Evolutionary conservation across 73 alveolate species (phyloP).

Genomic region (Stentor roeselii): DNA sequence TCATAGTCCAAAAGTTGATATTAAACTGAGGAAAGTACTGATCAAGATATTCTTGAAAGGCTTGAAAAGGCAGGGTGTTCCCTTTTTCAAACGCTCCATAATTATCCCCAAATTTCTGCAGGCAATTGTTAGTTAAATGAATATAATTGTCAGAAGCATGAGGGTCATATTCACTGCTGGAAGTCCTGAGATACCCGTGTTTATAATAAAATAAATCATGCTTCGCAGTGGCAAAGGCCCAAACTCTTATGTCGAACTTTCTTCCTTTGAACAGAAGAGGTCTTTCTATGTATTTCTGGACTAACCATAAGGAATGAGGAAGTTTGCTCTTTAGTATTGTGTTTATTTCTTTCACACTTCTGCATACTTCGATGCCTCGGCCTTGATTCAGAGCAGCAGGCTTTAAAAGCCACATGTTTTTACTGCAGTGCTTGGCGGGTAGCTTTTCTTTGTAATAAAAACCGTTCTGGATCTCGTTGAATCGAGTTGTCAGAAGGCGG

Average conservation of each 20-base stretch:
- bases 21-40: conserved; percentile 59
- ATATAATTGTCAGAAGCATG: conserved; percentile 65
- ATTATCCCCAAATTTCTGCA: conserved; percentile 72
- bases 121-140: conserved; percentile 87
- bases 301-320: conserved; percentile 58
- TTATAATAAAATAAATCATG: conserved; percentile 61
- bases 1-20: conserved; percentile 68
- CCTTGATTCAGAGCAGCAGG: conserved; percentile 91
- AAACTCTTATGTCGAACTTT: conserved; percentile 90
- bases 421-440: conserved; percentile 77
- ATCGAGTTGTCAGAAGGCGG: conserved; percentile 32
- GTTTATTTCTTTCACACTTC: conserved; percentile 73
- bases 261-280: conserved; percentile 88
- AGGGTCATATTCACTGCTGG: conserved; percentile 65
- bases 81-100: conserved; percentile 89
- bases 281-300: conserved; percentile 86
- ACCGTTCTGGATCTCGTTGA: conserved; percentile 56
- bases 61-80: conserved; percentile 72
- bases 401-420: conserved; percentile 88
- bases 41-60: conserved; percentile 68
- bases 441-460: conserved; percentile 47
- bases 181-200: conserved; percentile 83
- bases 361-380: conserved; percentile 86
- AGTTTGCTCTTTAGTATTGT: conserved; percentile 44
- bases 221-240: conserved; percentile 79